Percentiles rank a stretch among this genome's conserved stretches.
Evolutionary conservation across 2,329 filamentous ascomycete species (phyloP).

Genomic region (Fusarium sambucinum): DNA sequence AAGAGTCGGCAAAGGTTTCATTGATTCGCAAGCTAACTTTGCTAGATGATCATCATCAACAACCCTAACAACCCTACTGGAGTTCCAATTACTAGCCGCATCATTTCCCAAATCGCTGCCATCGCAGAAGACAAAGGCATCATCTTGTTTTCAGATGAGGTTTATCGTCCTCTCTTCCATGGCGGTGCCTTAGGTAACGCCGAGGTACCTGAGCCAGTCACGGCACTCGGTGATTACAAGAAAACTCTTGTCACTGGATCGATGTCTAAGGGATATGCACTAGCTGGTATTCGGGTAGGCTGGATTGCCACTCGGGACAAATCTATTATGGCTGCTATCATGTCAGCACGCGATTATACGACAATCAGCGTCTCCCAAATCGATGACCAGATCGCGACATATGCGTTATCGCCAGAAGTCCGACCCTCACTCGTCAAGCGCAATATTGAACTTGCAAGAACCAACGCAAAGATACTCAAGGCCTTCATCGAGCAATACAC

Average conservation of each 20-base stretch:
- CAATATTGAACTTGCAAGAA: slow-evolving; percentile 71
- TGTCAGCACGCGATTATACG: slow-evolving; percentile 80
- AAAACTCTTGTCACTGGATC: slow-evolving; percentile 80
- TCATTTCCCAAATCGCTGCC: slow-evolving; percentile 71
- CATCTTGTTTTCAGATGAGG: slow-evolving; percentile 80
- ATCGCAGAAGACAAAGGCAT: slow-evolving; percentile 73
- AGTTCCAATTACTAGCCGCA: slow-evolving; percentile 71
- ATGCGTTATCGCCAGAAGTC: slow-evolving; percentile 70
- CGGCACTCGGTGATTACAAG: slow-evolving; percentile 70
- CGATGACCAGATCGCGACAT: slow-evolving; percentile 82
- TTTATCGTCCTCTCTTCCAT: slow-evolving; percentile 87
- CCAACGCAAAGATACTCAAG: slow-evolving; percentile 75
- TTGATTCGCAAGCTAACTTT: too few species aligned
- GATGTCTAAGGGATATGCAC: slow-evolving; percentile 85
- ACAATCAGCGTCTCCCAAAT: slow-evolving; percentile 86
- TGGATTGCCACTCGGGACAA: slow-evolving; percentile 80
- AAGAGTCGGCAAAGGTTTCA: too few species aligned
- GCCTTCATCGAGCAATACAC: slow-evolving; percentile 74
- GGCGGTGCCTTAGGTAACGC: slow-evolving; percentile 59
- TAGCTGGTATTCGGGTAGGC: slow-evolving; percentile 84
- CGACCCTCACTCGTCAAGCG: slow-evolving; percentile 61
- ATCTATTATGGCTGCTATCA: slow-evolving; percentile 72
- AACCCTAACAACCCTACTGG: slow-evolving; percentile 90
- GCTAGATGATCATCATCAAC: slow-evolving; percentile 64
- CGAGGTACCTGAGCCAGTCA: slow-evolving; percentile 70